These are phyloP conservation scores for Anthracocystis walkeri DNA, from an alignment of 1,284 basidiomycete species.

Conservation along the genomic window DNA sequence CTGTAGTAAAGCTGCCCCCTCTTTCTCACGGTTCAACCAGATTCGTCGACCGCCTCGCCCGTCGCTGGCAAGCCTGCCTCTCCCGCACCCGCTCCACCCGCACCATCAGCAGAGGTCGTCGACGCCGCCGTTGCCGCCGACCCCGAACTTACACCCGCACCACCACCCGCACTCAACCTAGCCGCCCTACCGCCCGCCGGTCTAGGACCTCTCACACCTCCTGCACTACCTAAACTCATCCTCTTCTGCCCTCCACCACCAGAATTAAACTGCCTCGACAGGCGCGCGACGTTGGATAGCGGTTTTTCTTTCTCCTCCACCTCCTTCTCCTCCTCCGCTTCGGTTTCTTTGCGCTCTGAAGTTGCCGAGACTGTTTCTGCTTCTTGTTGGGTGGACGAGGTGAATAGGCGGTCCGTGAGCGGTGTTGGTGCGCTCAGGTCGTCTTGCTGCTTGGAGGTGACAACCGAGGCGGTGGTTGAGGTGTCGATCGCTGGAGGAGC, in stretches of 20 bases:
- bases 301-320: conserved; percentile 29
- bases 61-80: no score
- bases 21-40: no score
- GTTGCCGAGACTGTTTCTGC: conserved; percentile 30
- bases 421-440: conserved; percentile 65
- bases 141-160: conserved; percentile 12
- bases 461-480: conserved; percentile 63
- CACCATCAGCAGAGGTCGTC: no score
- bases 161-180: conserved; percentile 7
- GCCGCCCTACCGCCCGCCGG: conserved; percentile 33
- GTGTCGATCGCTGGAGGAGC: conserved; percentile 22
- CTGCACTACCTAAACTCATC: conserved; percentile 13
- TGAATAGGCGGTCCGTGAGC: conserved; percentile 67
- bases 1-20: no score
- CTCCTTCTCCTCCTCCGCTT: conserved; percentile 53
- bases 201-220: conserved; percentile 26
- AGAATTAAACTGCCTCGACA: conserved; percentile 54
- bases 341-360: conserved; percentile 21
- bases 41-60: no score
- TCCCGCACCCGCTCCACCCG: no score
- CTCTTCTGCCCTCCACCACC: conserved; percentile 7
- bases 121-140: background rate
- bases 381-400: conserved; percentile 9
- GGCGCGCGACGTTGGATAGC: conserved; percentile 57
- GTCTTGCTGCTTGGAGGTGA: conserved; percentile 59